Percentiles rank a stretch among this genome's conserved stretches.
Evolutionary conservation across 768 basidiomycete genomes (phyloP).

Genomic region (Termitomyces bulborhizus): DNA sequence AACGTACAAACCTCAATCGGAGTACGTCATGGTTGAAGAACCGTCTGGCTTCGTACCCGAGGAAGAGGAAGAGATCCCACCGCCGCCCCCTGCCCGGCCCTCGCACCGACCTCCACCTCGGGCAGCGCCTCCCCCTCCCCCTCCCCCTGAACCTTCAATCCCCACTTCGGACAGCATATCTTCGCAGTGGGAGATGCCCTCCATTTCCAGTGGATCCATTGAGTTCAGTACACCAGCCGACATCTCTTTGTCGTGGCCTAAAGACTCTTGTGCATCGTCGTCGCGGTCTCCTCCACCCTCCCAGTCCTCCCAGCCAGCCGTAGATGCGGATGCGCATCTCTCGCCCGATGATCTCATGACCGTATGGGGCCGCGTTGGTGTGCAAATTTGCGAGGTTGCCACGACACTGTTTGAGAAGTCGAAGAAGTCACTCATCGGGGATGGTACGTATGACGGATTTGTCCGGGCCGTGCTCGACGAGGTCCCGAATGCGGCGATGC

Average conservation of each 20-base stretch:
- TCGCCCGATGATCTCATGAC: constrained; percentile 62
- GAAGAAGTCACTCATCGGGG: constrained; percentile 73
- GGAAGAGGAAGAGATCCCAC: constrained; percentile 28
- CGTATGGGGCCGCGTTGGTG: constrained; percentile 70
- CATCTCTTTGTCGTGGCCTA: constrained; percentile 60
- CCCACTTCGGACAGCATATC: constrained; percentile 29
- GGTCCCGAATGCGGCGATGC: constrained; percentile 54
- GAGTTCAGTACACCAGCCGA: constrained; percentile 44
- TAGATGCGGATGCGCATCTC: constrained; percentile 29
- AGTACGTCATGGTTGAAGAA: constrained; percentile 63
- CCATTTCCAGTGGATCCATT: constrained; percentile 47
- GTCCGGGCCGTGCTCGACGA: constrained; percentile 58
- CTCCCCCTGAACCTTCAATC: constrained; percentile 19
- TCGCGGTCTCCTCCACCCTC: constrained; percentile 14
- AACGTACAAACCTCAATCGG: constrained; percentile 29
- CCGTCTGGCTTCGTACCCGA: constrained; percentile 29
- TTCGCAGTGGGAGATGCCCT: constrained; percentile 62
- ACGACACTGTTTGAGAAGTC: constrained; percentile 65
- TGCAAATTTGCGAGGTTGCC: constrained; percentile 67
- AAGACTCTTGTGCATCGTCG: constrained; percentile 37
- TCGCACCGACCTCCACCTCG: constrained; percentile 35
- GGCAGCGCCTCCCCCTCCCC: constrained; percentile 23
- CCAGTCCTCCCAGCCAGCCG: constrained; percentile 7
- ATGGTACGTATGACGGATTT: constrained; percentile 81
- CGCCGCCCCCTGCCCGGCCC: constrained; percentile 40